Evolutionary conservation across 2,329 filamentous ascomycete species (phyloP).

Genomic region (Periconia digitata): DNA sequence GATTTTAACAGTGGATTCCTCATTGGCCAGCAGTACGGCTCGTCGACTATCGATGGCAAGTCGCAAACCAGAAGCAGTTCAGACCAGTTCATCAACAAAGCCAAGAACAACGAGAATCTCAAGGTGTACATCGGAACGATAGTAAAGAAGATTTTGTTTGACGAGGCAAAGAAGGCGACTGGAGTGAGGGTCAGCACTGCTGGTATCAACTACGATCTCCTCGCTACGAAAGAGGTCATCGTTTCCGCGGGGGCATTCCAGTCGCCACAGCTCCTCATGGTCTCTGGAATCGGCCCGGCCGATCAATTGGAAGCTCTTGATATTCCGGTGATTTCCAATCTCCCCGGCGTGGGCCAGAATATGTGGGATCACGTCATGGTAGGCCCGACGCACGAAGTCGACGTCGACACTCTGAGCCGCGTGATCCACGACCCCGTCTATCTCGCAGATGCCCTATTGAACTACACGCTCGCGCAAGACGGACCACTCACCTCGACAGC

Average conservation of each 20-base stretch:
- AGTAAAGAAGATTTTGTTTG: constrained; percentile 44
- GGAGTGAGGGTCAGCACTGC: background rate
- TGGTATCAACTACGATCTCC: background rate
- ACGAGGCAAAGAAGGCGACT: background rate
- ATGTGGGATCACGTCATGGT: constrained; percentile 10
- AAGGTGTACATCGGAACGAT: constrained; percentile 66
- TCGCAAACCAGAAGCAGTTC: background rate
- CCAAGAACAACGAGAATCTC: constrained; percentile 12
- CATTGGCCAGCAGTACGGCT: background rate
- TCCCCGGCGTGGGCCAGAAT: constrained; percentile 25
- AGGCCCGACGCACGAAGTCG: background rate
- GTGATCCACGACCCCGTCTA: background rate
- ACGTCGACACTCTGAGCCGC: background rate
- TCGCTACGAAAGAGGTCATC: constrained; percentile 10
- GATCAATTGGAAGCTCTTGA: constrained; percentile 21
- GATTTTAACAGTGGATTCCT: background rate
- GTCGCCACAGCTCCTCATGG: constrained; percentile 42
- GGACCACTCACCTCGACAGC: background rate
- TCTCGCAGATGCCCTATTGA: background rate
- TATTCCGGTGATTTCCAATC: constrained; percentile 21
- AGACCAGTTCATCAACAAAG: background rate
- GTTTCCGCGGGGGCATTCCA: constrained; percentile 35
- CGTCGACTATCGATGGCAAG: background rate
- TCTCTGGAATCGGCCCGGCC: constrained; percentile 41
- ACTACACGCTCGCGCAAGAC: background rate